Base-by-base conservation (phyloP, 139 green algal species). In the Picochlorum sp. region DNA sequence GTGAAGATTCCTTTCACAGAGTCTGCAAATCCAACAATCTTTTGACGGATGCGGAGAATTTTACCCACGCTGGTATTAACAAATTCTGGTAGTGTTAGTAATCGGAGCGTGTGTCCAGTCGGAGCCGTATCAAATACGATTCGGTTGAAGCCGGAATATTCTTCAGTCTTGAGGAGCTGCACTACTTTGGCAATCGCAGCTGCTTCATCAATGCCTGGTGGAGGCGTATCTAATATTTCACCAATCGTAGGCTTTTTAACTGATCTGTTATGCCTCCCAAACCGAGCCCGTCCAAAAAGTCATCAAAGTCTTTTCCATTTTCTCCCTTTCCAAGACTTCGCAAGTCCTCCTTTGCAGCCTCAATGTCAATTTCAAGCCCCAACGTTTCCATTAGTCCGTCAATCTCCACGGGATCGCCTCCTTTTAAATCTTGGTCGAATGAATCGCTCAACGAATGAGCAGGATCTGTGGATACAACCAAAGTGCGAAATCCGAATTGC, bases 61-160 rank as follows among this genome's bases (percentile, higher is more conserved):
- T 88, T 85, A 38, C 89, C 84, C 21, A 97, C 80, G 8, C 83
- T 85, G 9, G 76, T 84, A 63, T 97, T 88, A 11, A 98, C 65
- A 56, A 98, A 98, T 71, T 98, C 93, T 3, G 93, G 93, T 23
- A 98, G 82, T 2, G 89, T 86, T 5, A 99, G 90, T 65, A 99
- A 75, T 6, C 93, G 69, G 71, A 99, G 77, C 15, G 93, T 99
- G 85, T 99, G 93, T 21, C 94, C 94, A 3, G 92, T 98, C 44
- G 93, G 94, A 1, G 94, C 94, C 3, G 94, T 99, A 85, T 99
- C 94, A 74, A 99, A 98, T 18, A 99, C 68, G 73, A 99, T 92
- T 68, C 88, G 80, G 52, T 82, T 85, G 76, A 97, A 99, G 54
- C 90, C 75, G 3, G 71, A 30, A 76, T 94, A 98, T 60, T 94